Conservation (phyloP, 192 early-diverging fungal species). For the Backusella macrospora region DNA sequence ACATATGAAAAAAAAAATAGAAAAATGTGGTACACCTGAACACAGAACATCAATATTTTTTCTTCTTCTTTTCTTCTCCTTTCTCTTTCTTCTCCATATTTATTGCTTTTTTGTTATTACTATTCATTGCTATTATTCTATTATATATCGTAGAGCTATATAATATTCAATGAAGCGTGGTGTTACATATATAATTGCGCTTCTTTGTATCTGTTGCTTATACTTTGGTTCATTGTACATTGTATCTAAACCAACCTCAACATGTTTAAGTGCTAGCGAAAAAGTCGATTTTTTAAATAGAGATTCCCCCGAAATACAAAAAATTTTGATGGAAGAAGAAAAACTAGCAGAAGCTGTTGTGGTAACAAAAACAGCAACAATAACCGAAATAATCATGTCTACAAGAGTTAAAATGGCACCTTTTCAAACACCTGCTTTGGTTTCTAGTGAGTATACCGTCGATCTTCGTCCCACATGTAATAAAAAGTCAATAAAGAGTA, state of each 20-base stretch:
- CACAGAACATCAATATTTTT: not conserved
- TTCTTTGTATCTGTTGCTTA: not conserved
- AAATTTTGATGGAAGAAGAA: not conserved
- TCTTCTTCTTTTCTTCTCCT: not conserved
- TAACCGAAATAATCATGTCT: not conserved
- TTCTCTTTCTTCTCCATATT: not conserved
- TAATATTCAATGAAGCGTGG: conserved; percentile 11
- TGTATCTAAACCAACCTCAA: not conserved
- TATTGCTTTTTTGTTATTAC: not conserved
- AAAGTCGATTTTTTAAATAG: not conserved
- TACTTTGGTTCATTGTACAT: conserved; percentile 23
- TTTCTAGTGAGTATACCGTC: not conserved
- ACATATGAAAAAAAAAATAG: not conserved
- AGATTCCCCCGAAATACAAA: not conserved
- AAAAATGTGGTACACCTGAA: not conserved
- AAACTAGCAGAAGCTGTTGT: not conserved
- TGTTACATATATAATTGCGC: not conserved
- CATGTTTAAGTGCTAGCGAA: not conserved
- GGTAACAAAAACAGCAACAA: not conserved
- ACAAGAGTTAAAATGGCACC: not conserved
- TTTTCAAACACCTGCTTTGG: not conserved
- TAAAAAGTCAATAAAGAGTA: not conserved
- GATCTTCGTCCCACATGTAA: not conserved
- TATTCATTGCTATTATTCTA: not conserved
- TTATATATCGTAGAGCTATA: too few species aligned